A percentile compares a stretch with the other conserved stretches of the same genome.
Evolutionary conservation across 441 rosid species (phyloP).

Genomic region (Rhodomyrtus psidioides): DNA sequence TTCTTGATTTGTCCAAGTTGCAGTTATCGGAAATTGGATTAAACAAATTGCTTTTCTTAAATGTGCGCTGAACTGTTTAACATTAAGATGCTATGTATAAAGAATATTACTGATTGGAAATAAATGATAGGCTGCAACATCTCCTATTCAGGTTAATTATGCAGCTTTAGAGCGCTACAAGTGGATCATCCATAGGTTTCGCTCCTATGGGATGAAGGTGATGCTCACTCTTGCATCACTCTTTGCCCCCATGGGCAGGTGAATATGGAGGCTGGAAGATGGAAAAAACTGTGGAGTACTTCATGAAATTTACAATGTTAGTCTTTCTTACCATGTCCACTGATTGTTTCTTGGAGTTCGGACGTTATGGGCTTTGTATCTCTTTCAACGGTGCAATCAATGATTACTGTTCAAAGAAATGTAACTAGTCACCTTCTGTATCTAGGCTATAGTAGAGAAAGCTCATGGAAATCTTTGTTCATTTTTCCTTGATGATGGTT

Average conservation of each 20-base stretch:
- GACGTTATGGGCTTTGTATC: background rate
- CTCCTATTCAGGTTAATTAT: constrained; percentile 61
- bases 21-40: background rate
- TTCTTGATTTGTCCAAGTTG: background rate
- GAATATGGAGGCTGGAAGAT: constrained; percentile 98
- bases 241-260: constrained; percentile 96
- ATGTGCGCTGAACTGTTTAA: background rate
- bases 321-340: background rate
- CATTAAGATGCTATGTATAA: background rate
- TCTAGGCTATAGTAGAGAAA: background rate
- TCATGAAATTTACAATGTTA: constrained; percentile 83
- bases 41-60: background rate
- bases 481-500: background rate
- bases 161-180: constrained; percentile 88
- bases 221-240: constrained; percentile 96
- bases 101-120: background rate
- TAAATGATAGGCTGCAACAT: background rate
- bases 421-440: background rate
- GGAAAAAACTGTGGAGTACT: constrained; percentile 88
- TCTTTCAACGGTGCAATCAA: background rate
- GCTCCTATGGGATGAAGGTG: constrained; percentile 84
- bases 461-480: background rate
- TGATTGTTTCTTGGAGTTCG: background rate
- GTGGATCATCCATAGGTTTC: constrained; percentile 79
- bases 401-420: background rate